phyloP scores from a whole-genome alignment of 768 basidiomycete genomes.

The Russula foetens region DNA sequence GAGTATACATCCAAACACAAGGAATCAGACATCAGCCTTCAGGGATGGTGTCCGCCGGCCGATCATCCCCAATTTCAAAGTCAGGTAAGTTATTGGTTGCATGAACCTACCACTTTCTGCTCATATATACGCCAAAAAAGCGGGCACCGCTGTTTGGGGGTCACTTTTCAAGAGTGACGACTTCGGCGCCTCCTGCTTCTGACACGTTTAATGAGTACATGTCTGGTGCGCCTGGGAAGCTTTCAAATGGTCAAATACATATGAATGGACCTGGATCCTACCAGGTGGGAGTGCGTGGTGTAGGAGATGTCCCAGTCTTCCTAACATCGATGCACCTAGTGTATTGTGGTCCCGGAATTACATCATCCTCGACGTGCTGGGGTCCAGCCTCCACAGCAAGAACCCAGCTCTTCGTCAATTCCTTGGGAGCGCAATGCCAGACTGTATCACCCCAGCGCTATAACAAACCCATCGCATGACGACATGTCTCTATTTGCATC shows the following conservation, averaged over 20 bases:
- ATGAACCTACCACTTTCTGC: neutral
- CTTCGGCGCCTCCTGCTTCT: neutral
- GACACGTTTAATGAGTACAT: neutral
- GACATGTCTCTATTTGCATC: neutral
- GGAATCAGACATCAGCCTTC: neutral
- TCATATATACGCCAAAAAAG: neutral
- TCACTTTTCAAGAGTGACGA: neutral
- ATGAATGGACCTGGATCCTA: neutral
- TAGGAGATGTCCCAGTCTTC: neutral
- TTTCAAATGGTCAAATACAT: neutral
- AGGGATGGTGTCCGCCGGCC: neutral
- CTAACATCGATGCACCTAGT: neutral
- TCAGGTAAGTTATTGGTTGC: neutral
- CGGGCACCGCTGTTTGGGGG: neutral
- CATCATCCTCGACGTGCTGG: no score
- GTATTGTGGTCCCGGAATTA: no score
- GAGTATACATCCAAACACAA: neutral
- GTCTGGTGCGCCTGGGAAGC: neutral
- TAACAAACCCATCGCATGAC: neutral
- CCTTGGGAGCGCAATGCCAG: neutral
- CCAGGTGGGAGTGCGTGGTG: neutral
- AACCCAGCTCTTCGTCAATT: neutral
- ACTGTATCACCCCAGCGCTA: neutral
- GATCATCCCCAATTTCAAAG: neutral
- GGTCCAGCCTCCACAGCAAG: neutral